These are phyloP conservation scores for Patellifolia procumbens DNA, from an alignment of 179 eudicot genomes.

Conservation along the genomic window DNA sequence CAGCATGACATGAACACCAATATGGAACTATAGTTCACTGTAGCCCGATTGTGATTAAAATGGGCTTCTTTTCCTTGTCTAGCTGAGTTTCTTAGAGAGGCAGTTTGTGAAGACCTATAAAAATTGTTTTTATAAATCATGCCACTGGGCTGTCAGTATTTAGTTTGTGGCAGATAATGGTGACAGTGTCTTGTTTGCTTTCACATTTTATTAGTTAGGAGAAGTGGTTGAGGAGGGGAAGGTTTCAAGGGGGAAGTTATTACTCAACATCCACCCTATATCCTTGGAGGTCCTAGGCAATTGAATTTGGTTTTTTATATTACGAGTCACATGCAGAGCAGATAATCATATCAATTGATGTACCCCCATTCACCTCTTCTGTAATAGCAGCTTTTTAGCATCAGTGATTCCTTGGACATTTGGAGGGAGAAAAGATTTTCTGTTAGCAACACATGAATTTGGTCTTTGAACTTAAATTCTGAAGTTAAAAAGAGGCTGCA, in stretches of 20 bases:
- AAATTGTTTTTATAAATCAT: background rate
- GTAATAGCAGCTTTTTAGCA: background rate
- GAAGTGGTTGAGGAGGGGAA: slow-evolving; percentile 10
- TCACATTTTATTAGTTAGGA: background rate
- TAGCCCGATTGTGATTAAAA: background rate
- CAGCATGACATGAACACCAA: background rate
- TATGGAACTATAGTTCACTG: background rate
- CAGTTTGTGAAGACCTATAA: background rate
- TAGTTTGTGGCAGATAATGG: background rate
- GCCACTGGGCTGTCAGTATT: background rate
- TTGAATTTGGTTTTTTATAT: background rate
- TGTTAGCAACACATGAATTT: background rate
- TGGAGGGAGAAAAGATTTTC: background rate
- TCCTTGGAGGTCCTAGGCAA: background rate
- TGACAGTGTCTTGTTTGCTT: background rate
- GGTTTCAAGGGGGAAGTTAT: background rate
- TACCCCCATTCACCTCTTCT: slow-evolving; percentile 9
- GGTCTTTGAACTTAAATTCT: background rate
- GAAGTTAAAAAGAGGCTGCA: too few relatives aligned
- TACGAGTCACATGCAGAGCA: background rate
- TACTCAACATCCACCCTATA: background rate
- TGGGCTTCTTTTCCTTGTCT: background rate
- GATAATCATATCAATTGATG: slow-evolving; percentile 15
- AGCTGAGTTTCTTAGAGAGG: background rate
- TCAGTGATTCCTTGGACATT: slow-evolving; percentile 1